A percentile compares a stretch with the other conserved stretches of the same genome.
These are phyloP conservation scores for Nigrospora osmanthi DNA, from an alignment of 2,329 filamentous ascomycete species.

Conservation along the genomic window DNA sequence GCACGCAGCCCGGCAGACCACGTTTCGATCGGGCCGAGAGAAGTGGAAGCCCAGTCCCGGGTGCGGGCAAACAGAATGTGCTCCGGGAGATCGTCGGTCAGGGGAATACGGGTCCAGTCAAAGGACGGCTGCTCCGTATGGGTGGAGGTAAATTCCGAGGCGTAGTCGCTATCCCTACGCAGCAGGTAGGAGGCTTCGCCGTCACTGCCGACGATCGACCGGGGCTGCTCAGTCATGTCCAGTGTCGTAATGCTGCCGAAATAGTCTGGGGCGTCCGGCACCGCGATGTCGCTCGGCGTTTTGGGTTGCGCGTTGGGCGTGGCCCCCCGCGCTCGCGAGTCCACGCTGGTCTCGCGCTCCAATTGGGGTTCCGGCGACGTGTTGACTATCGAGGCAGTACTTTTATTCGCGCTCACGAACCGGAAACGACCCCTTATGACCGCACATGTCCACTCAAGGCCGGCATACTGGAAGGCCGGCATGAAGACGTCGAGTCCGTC, in stretches of 20 bases:
- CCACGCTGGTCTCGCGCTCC: slow-evolving; percentile 26
- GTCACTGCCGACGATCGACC: slow-evolving; percentile 11
- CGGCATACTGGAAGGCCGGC: slow-evolving; percentile 53
- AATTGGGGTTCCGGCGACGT: slow-evolving; percentile 28
- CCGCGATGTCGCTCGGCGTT: slow-evolving; percentile 23
- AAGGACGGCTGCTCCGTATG: slow-evolving; percentile 47
- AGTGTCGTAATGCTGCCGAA: slow-evolving; percentile 15
- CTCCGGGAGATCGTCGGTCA: slow-evolving; percentile 53
- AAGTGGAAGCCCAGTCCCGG: slow-evolving; percentile 65
- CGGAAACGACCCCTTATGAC: slow-evolving; percentile 62
- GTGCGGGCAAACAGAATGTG: slow-evolving; percentile 69
- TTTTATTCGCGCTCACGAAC: slow-evolving; percentile 53
- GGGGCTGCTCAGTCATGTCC: slow-evolving; percentile 9
- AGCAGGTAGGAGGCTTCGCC: slow-evolving; percentile 11
- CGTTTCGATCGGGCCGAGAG: slow-evolving; percentile 65
- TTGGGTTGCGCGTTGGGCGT: slow-evolving; percentile 25
- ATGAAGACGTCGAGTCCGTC: slow-evolving; percentile 44
- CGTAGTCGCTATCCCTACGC: slow-evolving; percentile 10
- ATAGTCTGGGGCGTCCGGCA: slow-evolving; percentile 20
- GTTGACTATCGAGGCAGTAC: slow-evolving; percentile 26
- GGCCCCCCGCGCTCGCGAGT: slow-evolving; percentile 24
- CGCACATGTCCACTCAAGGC: slow-evolving; percentile 61
- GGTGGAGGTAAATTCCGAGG: slow-evolving; percentile 11
- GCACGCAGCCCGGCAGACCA: slow-evolving; percentile 67
- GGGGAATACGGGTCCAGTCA: slow-evolving; percentile 71